Evolutionary conservation across 805 yeast genomes (phyloP).

Genomic region (Candida manassasensis): DNA sequence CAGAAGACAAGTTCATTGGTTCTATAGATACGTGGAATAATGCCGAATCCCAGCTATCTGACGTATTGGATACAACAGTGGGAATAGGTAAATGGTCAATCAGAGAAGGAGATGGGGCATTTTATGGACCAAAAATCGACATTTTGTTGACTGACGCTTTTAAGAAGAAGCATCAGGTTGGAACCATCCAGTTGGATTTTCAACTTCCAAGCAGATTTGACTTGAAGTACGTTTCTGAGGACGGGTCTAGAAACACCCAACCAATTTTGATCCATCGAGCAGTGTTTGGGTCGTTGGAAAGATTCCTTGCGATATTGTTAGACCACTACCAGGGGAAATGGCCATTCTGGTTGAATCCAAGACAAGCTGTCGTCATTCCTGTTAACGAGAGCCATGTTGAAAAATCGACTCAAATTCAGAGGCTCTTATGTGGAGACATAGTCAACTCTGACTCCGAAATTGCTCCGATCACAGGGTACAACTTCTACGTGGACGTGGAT

Average conservation of each 20-base stretch:
- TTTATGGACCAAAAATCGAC: conserved; percentile 96
- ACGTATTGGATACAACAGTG: conserved; percentile 47
- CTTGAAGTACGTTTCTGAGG: conserved; percentile 55
- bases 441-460: conserved; percentile 29
- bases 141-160: conserved; percentile 74
- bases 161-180: conserved; percentile 85
- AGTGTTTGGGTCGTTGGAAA: conserved; percentile 88
- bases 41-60: conserved; percentile 68
- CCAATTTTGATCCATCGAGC: conserved; percentile 98
- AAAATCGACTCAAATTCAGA: conserved; percentile 48
- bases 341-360: conserved; percentile 97
- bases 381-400: conserved; percentile 58
- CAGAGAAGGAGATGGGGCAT: conserved; percentile 94
- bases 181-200: conserved; percentile 93
- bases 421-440: conserved; percentile 43
- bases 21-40: conserved; percentile 69
- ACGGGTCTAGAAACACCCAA: conserved; percentile 46
- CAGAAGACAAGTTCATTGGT: conserved; percentile 73
- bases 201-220: conserved; percentile 85
- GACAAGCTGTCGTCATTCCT: conserved; percentile 84
- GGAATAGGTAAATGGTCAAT: conserved; percentile 60
- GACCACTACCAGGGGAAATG: conserved; percentile 90
- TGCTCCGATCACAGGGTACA: conserved; percentile 52
- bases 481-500: conserved; percentile 75
- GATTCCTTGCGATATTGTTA: conserved; percentile 84